phyloP scores from a whole-genome alignment of 176 grass and related monocot genomes.

The Saccharum spontaneum region DNA sequence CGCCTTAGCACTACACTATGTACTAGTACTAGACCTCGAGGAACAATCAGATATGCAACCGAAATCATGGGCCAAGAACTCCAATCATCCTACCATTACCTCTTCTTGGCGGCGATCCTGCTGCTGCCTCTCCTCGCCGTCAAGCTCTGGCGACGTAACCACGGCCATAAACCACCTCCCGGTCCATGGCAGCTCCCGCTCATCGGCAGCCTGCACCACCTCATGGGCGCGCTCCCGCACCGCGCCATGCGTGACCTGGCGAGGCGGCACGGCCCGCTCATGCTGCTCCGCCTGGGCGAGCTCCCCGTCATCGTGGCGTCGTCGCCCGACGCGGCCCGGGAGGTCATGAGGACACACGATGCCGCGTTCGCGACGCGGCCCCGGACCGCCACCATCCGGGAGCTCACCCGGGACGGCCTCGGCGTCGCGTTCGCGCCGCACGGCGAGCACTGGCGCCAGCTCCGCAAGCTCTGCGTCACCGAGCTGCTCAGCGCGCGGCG shows the following conservation, averaged over 20 bases:
- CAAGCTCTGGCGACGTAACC: background rate
- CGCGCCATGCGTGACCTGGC: conserved; percentile 35
- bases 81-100: background rate
- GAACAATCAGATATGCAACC: background rate
- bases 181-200: conserved; percentile 53
- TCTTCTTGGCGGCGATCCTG: conserved; percentile 1
- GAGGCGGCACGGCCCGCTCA: conserved; percentile 39
- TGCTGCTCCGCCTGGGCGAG: conserved; percentile 54
- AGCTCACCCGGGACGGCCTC: conserved; percentile 4
- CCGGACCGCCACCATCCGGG: conserved; percentile 4
- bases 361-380: conserved; percentile 48
- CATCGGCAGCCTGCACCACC: conserved; percentile 53
- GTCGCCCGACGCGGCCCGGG: conserved; percentile 45
- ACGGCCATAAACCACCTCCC: conserved; percentile 30
- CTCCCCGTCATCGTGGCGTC: conserved; percentile 48
- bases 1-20: background rate
- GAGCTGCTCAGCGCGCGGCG: conserved; percentile 41
- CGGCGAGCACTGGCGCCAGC: conserved; percentile 38
- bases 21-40: background rate
- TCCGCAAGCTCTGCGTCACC: conserved; percentile 49
- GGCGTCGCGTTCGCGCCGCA: conserved; percentile 43
- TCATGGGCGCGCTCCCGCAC: conserved; percentile 46
- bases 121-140: conserved; percentile 8
- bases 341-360: conserved; percentile 45
- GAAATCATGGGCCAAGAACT: conserved; percentile 11